Percentiles rank a stretch among this genome's conserved stretches.
These are phyloP conservation scores for Ocimum tenuiflorum DNA, from an alignment of 257 asterid genomes.

Conservation along the genomic window DNA sequence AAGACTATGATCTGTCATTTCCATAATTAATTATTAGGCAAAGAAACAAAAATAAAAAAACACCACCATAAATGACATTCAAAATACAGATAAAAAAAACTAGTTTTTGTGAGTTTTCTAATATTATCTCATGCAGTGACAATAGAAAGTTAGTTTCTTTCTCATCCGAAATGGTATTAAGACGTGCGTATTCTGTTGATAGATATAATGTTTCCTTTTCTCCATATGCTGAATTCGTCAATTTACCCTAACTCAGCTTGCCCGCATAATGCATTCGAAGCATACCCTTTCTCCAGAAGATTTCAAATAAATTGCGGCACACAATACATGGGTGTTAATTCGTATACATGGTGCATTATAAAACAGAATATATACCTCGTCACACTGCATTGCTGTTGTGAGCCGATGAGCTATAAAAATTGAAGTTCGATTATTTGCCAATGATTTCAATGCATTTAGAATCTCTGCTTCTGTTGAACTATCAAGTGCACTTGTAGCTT, in stretches of 20 bases:
- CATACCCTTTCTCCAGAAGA: neutral
- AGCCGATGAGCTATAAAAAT: conserved; percentile 92
- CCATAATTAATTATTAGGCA: neutral
- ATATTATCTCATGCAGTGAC: no score
- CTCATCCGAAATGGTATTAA: no score
- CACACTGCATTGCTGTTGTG: conserved; percentile 99
- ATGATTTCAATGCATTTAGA: conserved; percentile 67
- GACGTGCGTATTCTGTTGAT: no score
- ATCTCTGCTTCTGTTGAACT: conserved; percentile 98
- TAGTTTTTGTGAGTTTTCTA: no score
- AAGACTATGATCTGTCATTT: conserved; percentile 69
- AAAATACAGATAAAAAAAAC: no score
- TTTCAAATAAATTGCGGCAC: neutral
- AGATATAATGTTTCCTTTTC: no score
- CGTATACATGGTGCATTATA: neutral
- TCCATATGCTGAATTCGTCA: no score
- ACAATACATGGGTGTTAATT: neutral
- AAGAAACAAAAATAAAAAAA: neutral
- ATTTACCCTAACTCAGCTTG: no score
- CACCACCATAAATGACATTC: no score
- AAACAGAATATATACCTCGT: conserved; percentile 50
- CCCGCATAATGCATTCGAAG: no score
- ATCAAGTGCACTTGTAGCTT: conserved; percentile 99
- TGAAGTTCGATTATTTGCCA: conserved; percentile 74
- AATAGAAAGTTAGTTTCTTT: no score